Evolutionary conservation across 1,284 basidiomycete genomes (phyloP).

Genomic region (Naganishia sp.): DNA sequence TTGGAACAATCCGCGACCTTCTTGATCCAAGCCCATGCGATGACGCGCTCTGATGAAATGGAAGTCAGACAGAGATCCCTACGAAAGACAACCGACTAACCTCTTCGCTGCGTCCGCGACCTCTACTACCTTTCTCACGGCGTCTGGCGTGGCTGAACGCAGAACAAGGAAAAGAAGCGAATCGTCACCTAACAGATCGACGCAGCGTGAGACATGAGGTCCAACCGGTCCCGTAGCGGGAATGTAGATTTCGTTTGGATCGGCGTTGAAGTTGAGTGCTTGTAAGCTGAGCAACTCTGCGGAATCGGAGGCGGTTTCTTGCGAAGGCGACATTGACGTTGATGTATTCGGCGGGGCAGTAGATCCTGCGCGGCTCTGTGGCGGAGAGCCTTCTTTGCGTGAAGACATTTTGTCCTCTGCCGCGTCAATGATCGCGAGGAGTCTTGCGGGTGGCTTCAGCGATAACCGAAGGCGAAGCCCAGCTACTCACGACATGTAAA

Average conservation of each 20-base stretch:
- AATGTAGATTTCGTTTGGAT: conserved; percentile 51
- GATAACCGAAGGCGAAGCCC: neutral
- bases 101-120: conserved; percentile 49
- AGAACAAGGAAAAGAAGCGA: conserved; percentile 7
- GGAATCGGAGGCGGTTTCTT: neutral
- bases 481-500: conserved; percentile 31
- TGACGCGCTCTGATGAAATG: conserved; percentile 42
- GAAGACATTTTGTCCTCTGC: conserved; percentile 18
- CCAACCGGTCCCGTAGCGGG: conserved; percentile 41
- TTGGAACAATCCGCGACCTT: conserved; percentile 40
- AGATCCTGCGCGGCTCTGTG: neutral
- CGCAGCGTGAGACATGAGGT: conserved; percentile 42
- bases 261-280: conserved; percentile 37
- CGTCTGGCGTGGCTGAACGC: conserved; percentile 36
- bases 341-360: neutral
- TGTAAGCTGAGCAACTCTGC: conserved; percentile 18
- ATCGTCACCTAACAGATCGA: conserved; percentile 42
- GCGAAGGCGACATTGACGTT: neutral
- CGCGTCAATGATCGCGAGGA: conserved; percentile 23
- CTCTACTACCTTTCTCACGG: conserved; percentile 45
- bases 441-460: neutral
- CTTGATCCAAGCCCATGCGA: conserved; percentile 44
- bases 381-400: conserved; percentile 3
- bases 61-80: neutral
- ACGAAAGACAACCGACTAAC: conserved; percentile 30